Base-by-base conservation (phyloP, 1,139 yeast species). In the Taphrina pruni region DNA sequence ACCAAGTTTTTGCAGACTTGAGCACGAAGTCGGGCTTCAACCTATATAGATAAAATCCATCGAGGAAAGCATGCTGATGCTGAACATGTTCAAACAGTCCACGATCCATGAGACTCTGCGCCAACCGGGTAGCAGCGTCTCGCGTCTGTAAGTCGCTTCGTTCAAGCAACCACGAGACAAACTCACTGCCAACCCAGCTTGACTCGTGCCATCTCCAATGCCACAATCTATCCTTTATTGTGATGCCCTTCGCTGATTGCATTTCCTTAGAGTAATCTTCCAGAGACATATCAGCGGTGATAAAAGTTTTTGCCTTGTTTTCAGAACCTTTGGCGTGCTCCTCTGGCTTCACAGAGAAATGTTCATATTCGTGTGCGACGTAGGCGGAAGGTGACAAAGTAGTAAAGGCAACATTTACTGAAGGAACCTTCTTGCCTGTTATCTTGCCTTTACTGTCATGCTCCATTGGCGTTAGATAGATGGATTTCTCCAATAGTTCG, bases 31-130 rank as follows among this genome's bases (percentile, higher is more conserved):
- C 88, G 0, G 85, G 85, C 51, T 84, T 84, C 67, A 93, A 78
- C 73, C 87, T 88, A 76, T 94, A 94, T 76, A 93, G 93, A 76
- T 92, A 94, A 76, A 94, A 93, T 0, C 99, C 99, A 79, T 93
- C 97, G 68, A 92, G 79, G 72, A 94, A 90, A 1, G 89, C 86
- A 76, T 94, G 98, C 56, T 94, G 84, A 60, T 86, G 82, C 72
- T 90, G 92, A 39, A 91, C 97, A 76, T 94, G 98, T 41, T 80
- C 83, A 77, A 94, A 87, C 36, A 94, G 76, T 0, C 90, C 90
- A 65, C 81, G 82, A 14, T 85, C 84, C 95, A 90, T 88, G 64
- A 93, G 79, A 14, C 79, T 77, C 74, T 91, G 94, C 0, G 97
- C 99, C 77, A 82, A 94, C 12, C 81, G 83, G 0, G 87, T 85